Percentiles rank a stretch among this genome's conserved stretches.
Conservation (phyloP, 2,329 filamentous ascomycete genomes). For the Ascochyta viciae-villosae region DNA sequence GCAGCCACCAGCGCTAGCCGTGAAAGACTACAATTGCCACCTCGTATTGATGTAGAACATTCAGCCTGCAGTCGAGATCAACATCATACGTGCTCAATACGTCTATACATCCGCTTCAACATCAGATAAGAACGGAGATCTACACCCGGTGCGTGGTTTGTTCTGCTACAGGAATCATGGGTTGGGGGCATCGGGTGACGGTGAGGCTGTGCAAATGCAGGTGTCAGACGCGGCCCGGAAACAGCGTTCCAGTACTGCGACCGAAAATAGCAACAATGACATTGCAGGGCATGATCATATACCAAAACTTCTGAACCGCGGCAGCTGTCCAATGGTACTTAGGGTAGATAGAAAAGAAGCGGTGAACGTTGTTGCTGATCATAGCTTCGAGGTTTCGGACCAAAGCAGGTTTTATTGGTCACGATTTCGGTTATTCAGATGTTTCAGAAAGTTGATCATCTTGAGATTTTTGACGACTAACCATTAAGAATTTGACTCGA, state of each 20-base stretch:
- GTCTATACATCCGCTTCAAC: not conserved
- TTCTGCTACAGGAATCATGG: conserved; percentile 2
- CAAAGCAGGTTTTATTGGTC: no score
- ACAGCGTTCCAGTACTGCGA: conserved; percentile 9
- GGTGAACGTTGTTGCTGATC: conserved; percentile 1
- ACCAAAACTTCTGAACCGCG: not conserved
- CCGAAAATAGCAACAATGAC: conserved; percentile 22
- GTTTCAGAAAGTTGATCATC: no score
- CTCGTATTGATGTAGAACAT: conserved; percentile 3
- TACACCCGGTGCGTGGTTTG: conserved; percentile 17
- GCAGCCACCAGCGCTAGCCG: not conserved
- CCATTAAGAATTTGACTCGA: no score
- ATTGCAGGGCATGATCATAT: not conserved
- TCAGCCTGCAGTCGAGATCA: not conserved
- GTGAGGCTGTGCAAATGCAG: conserved; percentile 27
- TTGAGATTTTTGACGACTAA: no score
- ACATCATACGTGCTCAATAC: not conserved
- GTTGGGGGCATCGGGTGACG: conserved; percentile 12
- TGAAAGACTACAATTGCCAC: conserved; percentile 1
- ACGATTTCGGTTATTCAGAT: no score
- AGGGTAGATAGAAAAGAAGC: not conserved
- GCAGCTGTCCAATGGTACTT: conserved; percentile 5
- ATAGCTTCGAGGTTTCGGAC: no score
- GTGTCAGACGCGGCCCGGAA: conserved; percentile 26
- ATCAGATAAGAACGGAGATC: conserved; percentile 11